Base-by-base conservation (phyloP, 768 basidiomycete species). In the Hygrophorus pudorinus region DNA sequence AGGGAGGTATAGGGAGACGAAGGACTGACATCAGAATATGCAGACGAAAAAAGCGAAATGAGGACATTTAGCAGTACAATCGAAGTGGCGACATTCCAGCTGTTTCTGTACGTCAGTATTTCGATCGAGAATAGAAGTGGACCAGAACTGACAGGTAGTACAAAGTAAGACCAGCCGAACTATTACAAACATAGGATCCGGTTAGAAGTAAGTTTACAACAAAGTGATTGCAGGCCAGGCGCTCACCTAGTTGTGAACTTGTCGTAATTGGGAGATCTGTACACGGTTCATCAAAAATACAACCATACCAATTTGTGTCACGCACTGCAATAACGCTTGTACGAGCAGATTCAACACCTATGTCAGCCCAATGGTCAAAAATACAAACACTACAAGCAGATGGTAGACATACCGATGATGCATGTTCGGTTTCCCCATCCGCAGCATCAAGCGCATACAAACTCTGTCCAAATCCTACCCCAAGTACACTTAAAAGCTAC, bases 1-100 rank as follows among this genome's bases (percentile, higher is more conserved):
- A 11, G 30, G 21, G 28, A 41, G 34, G 35, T 5, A 16, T 14
- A 11, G 39, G 31, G 10, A 20, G 2, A n/a, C n/a, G n/a, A 35
- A 5, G 18, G n/a, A 65, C 73, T 59, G 44, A 87, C 89, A 53
- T 92, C 91, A 9, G 81, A 78, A 55, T 94, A 94, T 1, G 91
- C 90, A 40, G 90, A 88, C 13, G 91, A 81, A 59, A 96, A 96
- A 53, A 97, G 65, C n/a, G 92, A 96, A 53, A 97, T 91, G 56
- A 97, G 72, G 56, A 97, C 80, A 58, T 97, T 97, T 59, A 96
- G 75, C 40, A 96, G 71, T 43, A 97, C 76, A 40, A 96, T 73
- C 13, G 78, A 84, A 2, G 87, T 83, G 16, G 80, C 73, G 43
- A 88, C 74, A 62, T 82, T 90, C 90, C 89, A 93, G 35, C 82